Evolutionary conservation across 495 filamentous ascomycete species (phyloP), one percentile per base, ranked within the genome.

Genomic region (Penicillium desertorum): DNA sequence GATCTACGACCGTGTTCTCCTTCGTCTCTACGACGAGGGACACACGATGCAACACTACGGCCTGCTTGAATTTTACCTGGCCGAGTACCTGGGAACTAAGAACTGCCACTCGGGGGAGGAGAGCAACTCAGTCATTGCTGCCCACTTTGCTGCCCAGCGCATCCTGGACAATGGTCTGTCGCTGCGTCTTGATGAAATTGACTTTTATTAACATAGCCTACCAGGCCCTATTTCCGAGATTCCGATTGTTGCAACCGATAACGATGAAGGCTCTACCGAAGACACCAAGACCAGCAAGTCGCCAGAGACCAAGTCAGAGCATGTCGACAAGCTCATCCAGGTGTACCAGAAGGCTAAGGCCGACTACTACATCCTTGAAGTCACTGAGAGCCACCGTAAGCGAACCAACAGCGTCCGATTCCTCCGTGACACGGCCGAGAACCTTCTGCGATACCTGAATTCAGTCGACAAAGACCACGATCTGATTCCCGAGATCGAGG

Each of bases 381-480:
- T 61, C 4, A 54, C 47, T 5, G 45, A 63, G 3, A 54, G 22
- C 32, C 61, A 69, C 14, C 62, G 63, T n/a, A 58, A 62, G 3
- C 51, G 49, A 20, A 68, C 70, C 22, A 64, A 52, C 30, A 67
- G 66, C 10, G 73, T 75, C n/a, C 71, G 72, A 8, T 81, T 79
- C 47, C 71, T 81, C 19, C 77, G 78, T 3, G 79, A 81, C 57
- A 79, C 75, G 9, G 73, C 74, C 4, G 79, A 80, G 51, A 81
- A 81, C 56, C 62, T 70, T 0, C 56, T 78, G 11, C 63, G 53
- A 3, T 75, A 78, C 43, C 61, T 80, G 20, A 53, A 59, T 16
- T n/a, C 52, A 2, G 62, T 73, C 27, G 62, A 62, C 34, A 39
- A 51, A 1, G 45, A 65, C 3, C 58, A 71, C 42, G 47, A 45